Percentiles rank a stretch among this genome's conserved stretches.
phyloP scores from a whole-genome alignment of 2,329 filamentous ascomycete species.

The Arthrobotrys sphaeroides region DNA sequence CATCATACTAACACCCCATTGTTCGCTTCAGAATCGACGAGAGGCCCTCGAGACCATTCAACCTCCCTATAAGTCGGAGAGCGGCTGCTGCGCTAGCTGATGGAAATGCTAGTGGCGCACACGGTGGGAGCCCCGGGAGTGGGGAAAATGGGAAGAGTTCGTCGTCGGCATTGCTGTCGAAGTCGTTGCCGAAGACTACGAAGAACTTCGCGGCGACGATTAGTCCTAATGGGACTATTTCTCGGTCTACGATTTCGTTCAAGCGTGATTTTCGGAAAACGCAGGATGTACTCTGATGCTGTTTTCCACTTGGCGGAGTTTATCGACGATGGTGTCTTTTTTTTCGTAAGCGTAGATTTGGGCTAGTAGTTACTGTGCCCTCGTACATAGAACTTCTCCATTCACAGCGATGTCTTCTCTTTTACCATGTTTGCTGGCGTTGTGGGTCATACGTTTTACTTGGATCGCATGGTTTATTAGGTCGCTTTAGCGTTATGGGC shows the following conservation, averaged over 20 bases:
- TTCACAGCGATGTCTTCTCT: not conserved
- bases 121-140: not conserved
- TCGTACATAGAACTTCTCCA: conserved; percentile 10
- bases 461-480: not conserved
- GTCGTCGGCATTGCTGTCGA: conserved; percentile 13
- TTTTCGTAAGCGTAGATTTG: not conserved
- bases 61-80: conserved; percentile 45
- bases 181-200: conserved; percentile 40
- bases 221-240: conserved; percentile 40
- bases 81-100: conserved; percentile 44
- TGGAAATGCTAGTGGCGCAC: conserved; percentile 17
- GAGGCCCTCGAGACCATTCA: conserved; percentile 53
- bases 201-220: conserved; percentile 27
- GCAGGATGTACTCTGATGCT: conserved; percentile 38
- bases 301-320: too few species aligned
- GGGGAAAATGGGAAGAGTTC: not conserved
- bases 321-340: too few species aligned
- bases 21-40: conserved; percentile 53
- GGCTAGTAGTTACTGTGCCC: not conserved
- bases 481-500: not conserved
- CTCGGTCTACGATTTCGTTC: conserved; percentile 42
- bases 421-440: conserved; percentile 3
- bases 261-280: conserved; percentile 49
- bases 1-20: conserved; percentile 49
- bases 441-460: not conserved